phyloP scores from a whole-genome alignment of 352 stramenopile genomes.

The Phytophthora idaei region DNA sequence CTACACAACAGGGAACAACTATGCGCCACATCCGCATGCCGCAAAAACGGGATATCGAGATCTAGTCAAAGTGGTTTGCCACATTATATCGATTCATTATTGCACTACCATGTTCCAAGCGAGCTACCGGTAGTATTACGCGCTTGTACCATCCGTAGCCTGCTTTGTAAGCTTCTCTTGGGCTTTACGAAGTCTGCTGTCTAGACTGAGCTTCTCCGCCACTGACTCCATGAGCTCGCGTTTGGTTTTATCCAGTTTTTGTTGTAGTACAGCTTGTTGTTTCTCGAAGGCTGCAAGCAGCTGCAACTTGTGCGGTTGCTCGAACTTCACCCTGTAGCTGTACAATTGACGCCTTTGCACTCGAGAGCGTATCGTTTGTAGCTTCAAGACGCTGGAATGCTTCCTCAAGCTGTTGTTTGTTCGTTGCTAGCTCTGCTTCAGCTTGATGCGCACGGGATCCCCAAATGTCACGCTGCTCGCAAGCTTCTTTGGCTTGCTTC shows the following conservation, averaged over 20 bases:
- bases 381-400: slow-evolving; percentile 52
- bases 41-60: slow-evolving; percentile 91
- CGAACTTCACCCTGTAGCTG: slow-evolving; percentile 34
- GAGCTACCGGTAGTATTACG: not conserved
- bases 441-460: slow-evolving; percentile 36
- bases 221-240: slow-evolving; percentile 76
- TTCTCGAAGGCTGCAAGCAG: slow-evolving; percentile 44
- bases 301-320: slow-evolving; percentile 15
- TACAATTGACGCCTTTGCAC: slow-evolving; percentile 37
- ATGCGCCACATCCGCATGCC: slow-evolving; percentile 93
- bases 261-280: slow-evolving; percentile 49
- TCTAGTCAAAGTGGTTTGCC: slow-evolving; percentile 52
- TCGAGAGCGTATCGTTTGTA: slow-evolving; percentile 40
- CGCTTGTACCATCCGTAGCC: slow-evolving; percentile 18
- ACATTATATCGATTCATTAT: slow-evolving; percentile 10
- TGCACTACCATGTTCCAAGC: not conserved
- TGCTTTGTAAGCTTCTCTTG: slow-evolving; percentile 75
- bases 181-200: slow-evolving; percentile 63
- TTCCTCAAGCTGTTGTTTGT: slow-evolving; percentile 55
- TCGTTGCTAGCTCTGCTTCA: slow-evolving; percentile 42
- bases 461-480: slow-evolving; percentile 27
- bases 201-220: slow-evolving; percentile 65
- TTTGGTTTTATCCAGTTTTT: slow-evolving; percentile 79
- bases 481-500: slow-evolving; percentile 36
- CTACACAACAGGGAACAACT: slow-evolving; percentile 79